Conservation (phyloP, 2,329 filamentous ascomycete species). For the Trichophyton benhamiae region DNA sequence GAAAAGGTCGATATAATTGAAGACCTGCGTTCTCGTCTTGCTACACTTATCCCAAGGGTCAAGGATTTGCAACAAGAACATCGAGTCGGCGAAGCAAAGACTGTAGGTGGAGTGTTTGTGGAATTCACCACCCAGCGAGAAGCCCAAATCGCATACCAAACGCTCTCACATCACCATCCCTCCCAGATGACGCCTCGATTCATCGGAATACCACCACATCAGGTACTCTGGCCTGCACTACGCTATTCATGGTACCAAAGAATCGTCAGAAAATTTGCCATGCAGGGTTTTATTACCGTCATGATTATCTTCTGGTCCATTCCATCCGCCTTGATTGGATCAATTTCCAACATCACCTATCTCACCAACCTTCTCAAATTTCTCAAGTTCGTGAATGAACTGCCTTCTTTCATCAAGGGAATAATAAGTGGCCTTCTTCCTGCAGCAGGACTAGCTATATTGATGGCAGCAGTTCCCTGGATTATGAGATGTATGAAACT, state of each 20-base stretch:
- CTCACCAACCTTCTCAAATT: slow-evolving; percentile 44
- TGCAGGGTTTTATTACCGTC: slow-evolving; percentile 57
- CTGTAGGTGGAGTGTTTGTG: slow-evolving; percentile 69
- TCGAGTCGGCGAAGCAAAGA: slow-evolving; percentile 49
- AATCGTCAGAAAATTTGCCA: slow-evolving; percentile 56
- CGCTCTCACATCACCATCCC: slow-evolving; percentile 70
- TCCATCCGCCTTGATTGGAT: slow-evolving; percentile 64
- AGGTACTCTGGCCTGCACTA: slow-evolving; percentile 82
- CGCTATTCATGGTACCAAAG: slow-evolving; percentile 73
- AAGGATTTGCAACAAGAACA: slow-evolving; percentile 53
- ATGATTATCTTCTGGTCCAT: slow-evolving; percentile 80
- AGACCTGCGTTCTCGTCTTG: slow-evolving; percentile 65
- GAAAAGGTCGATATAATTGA: slow-evolving; percentile 88
- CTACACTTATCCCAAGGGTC: slow-evolving; percentile 58
- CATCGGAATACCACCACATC: slow-evolving; percentile 66
- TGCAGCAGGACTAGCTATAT: slow-evolving; percentile 60
- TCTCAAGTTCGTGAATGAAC: slow-evolving; percentile 59
- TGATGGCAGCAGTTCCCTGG: slow-evolving; percentile 77
- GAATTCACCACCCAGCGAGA: slow-evolving; percentile 73
- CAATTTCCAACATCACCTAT: slow-evolving; percentile 73
- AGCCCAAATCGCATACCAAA: slow-evolving; percentile 76
- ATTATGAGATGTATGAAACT: slow-evolving; percentile 58
- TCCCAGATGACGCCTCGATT: slow-evolving; percentile 80
- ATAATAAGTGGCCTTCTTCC: slow-evolving; percentile 77
- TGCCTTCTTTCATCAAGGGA: slow-evolving; percentile 60